Evolutionary conservation across 805 yeast species (phyloP).

Genomic region (Teunomyces tritomae): DNA sequence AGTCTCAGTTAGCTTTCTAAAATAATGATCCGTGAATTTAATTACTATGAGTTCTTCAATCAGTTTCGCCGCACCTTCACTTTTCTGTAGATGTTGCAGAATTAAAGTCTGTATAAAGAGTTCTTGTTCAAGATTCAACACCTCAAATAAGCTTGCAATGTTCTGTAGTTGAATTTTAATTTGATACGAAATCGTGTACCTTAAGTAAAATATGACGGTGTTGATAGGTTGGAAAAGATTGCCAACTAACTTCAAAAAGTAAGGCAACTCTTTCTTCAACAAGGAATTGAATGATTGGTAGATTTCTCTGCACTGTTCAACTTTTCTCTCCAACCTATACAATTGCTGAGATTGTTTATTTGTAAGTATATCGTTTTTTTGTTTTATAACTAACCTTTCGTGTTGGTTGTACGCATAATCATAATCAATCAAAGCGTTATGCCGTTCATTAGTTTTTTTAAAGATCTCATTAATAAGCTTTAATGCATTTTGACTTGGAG

Average conservation of each 20-base stretch:
- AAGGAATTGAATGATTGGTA: conserved; percentile 36
- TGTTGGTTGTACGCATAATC: conserved; percentile 30
- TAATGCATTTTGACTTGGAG: conserved; percentile 15
- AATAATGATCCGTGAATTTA: neutral
- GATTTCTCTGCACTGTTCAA: conserved; percentile 17
- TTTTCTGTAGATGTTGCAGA: neutral
- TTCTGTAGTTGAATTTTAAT: conserved; percentile 18
- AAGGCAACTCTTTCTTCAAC: conserved; percentile 48
- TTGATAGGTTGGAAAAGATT: conserved; percentile 31
- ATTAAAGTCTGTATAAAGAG: no score
- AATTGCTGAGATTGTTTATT: conserved; percentile 28
- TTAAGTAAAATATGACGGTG: conserved; percentile 34
- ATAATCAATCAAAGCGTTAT: conserved; percentile 35
- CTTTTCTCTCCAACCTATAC: conserved; percentile 23
- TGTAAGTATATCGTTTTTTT: conserved; percentile 33
- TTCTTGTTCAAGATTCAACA: neutral
- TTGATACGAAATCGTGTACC: conserved; percentile 34
- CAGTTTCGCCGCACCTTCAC: neutral
- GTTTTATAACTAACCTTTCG: conserved; percentile 28
- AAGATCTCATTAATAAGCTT: conserved; percentile 17
- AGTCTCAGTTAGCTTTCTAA: neutral
- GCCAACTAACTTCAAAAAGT: conserved; percentile 33
- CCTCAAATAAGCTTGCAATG: conserved; percentile 12
- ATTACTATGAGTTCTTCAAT: conserved; percentile 1
- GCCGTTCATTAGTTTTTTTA: conserved; percentile 26